phyloP scores from a whole-genome alignment of 164 flowering plant genomes.

The Amborella trichopoda region DNA sequence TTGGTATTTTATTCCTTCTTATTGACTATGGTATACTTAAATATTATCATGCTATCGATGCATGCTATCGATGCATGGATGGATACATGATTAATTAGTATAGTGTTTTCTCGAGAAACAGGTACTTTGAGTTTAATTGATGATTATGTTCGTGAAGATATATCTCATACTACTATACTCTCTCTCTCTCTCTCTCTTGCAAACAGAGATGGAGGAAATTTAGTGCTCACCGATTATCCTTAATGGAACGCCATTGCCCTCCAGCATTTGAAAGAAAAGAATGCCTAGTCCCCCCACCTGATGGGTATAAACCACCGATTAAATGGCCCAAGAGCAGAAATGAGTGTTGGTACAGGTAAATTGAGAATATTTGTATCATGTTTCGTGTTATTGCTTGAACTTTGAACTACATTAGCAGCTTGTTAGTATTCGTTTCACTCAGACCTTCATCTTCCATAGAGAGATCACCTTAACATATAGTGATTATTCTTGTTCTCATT shows the following conservation, averaged over 20 bases:
- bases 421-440: too few species aligned
- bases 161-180: too few species aligned
- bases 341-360: slow-evolving; percentile 96
- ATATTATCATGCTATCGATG: neutral
- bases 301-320: slow-evolving; percentile 87
- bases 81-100: neutral
- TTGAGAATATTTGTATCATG: neutral
- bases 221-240: slow-evolving; percentile 59
- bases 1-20: neutral
- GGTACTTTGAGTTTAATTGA: too few species aligned
- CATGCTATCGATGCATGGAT: neutral
- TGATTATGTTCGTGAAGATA: too few species aligned
- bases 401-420: too few species aligned
- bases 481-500: neutral
- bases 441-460: too few species aligned
- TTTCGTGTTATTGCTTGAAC: neutral
- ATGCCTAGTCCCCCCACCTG: slow-evolving; percentile 86
- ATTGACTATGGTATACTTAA: neutral
- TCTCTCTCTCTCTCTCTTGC: neutral
- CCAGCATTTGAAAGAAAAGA: slow-evolving; percentile 78
- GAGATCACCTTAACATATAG: neutral
- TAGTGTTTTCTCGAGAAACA: neutral
- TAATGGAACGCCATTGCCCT: slow-evolving; percentile 96
- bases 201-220: slow-evolving; percentile 86
- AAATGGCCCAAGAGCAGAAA: slow-evolving; percentile 89